Base-by-base conservation (phyloP, 1,139 yeast species). In the Candida glucosophila region DNA sequence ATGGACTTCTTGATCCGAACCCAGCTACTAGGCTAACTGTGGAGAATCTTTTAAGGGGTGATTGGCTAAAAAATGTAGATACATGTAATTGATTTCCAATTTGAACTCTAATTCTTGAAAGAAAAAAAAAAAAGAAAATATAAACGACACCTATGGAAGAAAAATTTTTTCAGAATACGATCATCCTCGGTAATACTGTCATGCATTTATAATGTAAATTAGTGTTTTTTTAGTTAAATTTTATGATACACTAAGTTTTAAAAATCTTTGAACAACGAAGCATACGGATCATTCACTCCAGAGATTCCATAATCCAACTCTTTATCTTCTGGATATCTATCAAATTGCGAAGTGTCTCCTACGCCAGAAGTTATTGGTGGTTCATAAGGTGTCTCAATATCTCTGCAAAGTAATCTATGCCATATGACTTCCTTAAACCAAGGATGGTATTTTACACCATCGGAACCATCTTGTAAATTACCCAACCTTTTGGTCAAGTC, bases 321-420 rank as follows among this genome's bases (percentile, higher is more conserved):
- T 38, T 82, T 83, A 42, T 85, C 97, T 52, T 90, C 98, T 1
- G 96, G 95, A 44, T 90, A 90, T 39, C 86, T 70, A 52, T 90
- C 97, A 49, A 85, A 90, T 49, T 83, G 79, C 8, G 94, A 80
- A 3, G 96, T 77, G 49, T 90, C 98, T 34, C 97, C 97, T 19
- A 86, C 94, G 14, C 96, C 96, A 14, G 90, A 76, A 29, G 88
- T 85, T 40, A 90, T 83, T n/a, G 97, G 97, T 15, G 98, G 98
- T 55, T 90, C 97, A 50, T 90, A 90, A 3, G 98, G 98, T 5
- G 97, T 90, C 49, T 90, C 98, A 33, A 90, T 90, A 44, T 83
- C 93, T 48, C 90, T 74, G 28, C 82, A 68, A 28, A 86, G 63
- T 31, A 88, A 69, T 46, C 88, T 77, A 37, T 88, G 96, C 98